These are phyloP conservation scores for Verticillium nonalfalfae DNA, from an alignment of 2,329 filamentous ascomycete genomes.

Conservation along the genomic window DNA sequence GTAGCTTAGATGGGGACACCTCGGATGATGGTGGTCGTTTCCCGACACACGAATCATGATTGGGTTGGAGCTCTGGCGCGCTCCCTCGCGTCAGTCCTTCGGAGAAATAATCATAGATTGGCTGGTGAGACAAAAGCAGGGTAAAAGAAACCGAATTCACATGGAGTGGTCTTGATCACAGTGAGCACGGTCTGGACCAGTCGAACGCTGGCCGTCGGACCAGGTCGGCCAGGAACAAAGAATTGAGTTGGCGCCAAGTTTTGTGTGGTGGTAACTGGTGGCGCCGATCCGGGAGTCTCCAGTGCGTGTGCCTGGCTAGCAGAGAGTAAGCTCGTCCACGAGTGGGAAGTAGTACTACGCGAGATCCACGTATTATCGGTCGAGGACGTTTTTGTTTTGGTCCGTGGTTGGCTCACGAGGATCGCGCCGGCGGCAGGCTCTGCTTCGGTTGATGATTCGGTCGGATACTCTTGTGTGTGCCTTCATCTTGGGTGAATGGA, in stretches of 20 bases:
- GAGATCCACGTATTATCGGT: neutral
- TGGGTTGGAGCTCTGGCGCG: no score
- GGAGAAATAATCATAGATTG: no score
- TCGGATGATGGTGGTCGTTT: no score
- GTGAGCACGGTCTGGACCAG: neutral
- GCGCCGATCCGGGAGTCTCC: neutral
- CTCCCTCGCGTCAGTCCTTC: no score
- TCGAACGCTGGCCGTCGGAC: neutral
- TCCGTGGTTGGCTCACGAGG: neutral
- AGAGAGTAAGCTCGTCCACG: no score
- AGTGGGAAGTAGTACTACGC: neutral
- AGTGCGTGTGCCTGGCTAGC: no score
- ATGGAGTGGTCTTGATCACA: no score
- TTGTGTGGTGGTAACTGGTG: neutral
- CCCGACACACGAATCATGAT: no score
- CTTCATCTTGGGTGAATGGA: neutral
- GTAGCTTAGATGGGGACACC: no score
- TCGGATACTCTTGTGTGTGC: neutral
- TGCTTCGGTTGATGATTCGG: neutral
- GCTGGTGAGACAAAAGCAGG: no score
- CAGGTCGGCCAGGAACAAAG: neutral
- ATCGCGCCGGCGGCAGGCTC: neutral
- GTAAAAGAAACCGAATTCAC: no score
- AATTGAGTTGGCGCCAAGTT: neutral
- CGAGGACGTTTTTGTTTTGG: neutral